Base-by-base conservation (phyloP, 2,329 filamentous ascomycete genomes). In the Sclerotiophoma versabilis region DNA sequence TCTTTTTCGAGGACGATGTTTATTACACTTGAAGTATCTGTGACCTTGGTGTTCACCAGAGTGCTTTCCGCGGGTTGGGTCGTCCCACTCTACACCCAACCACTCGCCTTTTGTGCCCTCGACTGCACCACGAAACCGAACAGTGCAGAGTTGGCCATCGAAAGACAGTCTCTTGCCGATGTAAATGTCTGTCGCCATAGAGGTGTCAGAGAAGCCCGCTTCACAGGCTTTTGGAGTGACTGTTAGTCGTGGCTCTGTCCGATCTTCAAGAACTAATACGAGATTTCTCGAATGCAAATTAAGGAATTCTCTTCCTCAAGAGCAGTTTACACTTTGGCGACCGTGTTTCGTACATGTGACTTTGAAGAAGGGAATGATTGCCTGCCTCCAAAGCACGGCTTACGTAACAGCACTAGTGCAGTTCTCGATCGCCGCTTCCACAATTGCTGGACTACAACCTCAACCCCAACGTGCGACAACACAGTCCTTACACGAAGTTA, bases 61-160 rank as follows among this genome's bases (percentile, higher is more conserved):
- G 76, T 99, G 93, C 79, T 97, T 98, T 57, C 95, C 95, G 67
- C 93, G 84, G 30, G 81, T 83, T 51, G 87, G 80, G 73, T 97
- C 91, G 76, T 98, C 93, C 95, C 95, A 99, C 82, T 99, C 95
- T 41, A 98, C 91, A 39, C 95, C 95, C 27, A 98, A 83, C 93
- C 93, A 98, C 59, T 83, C 80, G 42, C 92, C 91, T 36, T 84
- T 81, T 8, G 92, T 93, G 63, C 89, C 90, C 44, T 85, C 81
- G 7, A 98, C 89, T 27, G 83, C 75, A 37, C 95, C 95, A 57
- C 90, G 77, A 71, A 93, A 98, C 57, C 92, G 87, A 53, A 98
- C 83, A 1, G 93, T 98, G 76, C 93, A 96, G 34, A 90, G 77
- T 17, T 86, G 85, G 26, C 86, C 86, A 62, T 89, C 87, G 66